Conservation (phyloP, 1,284 basidiomycete genomes). For the Fomitopsis palustris region DNA sequence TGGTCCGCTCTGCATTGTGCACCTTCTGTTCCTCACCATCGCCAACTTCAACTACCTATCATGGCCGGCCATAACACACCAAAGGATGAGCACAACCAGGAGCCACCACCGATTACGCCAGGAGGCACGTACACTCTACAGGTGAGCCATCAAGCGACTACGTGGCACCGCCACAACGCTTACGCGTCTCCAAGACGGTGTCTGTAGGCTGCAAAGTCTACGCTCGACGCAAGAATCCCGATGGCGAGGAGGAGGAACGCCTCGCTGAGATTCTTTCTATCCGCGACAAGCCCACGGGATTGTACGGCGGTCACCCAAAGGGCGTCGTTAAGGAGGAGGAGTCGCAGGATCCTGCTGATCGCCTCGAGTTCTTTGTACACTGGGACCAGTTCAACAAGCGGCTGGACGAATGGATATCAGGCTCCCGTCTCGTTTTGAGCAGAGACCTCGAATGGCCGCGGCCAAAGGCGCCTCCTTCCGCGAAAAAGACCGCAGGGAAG, state of each 20-base stretch:
- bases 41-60: neutral
- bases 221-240: constrained; percentile 74
- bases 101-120: constrained; percentile 63
- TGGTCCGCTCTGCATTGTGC: neutral
- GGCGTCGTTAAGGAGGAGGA: constrained; percentile 37
- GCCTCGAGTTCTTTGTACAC: constrained; percentile 93
- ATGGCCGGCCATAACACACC: constrained; percentile 22
- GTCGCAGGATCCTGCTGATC: constrained; percentile 61
- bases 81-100: constrained; percentile 41
- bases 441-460: constrained; percentile 96
- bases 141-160: constrained; percentile 39
- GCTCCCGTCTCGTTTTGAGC: constrained; percentile 79
- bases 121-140: constrained; percentile 76
- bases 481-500: constrained; percentile 47
- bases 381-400: constrained; percentile 99
- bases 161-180: constrained; percentile 16
- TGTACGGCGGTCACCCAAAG: constrained; percentile 48
- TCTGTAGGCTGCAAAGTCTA: constrained; percentile 92
- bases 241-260: constrained; percentile 79
- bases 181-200: constrained; percentile 57
- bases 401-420: constrained; percentile 97
- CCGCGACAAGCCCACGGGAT: constrained; percentile 75
- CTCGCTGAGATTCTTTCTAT: constrained; percentile 93
- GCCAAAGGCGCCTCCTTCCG: constrained; percentile 64
- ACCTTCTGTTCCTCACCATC: neutral